These are phyloP conservation scores for Penicillium decumbens DNA, from an alignment of 2,329 filamentous ascomycete genomes.

Conservation along the genomic window DNA sequence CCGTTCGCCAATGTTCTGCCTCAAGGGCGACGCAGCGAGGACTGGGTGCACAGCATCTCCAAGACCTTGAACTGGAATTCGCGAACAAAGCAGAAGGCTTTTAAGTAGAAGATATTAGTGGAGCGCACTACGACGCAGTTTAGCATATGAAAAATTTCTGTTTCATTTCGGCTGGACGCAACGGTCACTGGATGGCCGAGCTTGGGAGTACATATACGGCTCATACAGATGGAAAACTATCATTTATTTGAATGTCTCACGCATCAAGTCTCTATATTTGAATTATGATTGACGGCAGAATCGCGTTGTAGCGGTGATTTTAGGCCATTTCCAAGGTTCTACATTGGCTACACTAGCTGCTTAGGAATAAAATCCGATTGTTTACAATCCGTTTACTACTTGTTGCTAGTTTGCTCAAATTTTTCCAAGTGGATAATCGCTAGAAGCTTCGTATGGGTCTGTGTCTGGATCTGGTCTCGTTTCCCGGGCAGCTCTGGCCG, in stretches of 20 bases:
- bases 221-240: not conserved
- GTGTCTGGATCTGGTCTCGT: constrained; percentile 10
- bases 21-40: constrained; percentile 42
- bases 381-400: constrained; percentile 8
- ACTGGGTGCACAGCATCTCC: constrained; percentile 50
- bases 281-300: not conserved
- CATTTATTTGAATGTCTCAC: not conserved
- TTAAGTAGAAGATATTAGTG: constrained; percentile 15
- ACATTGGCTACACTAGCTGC: not conserved
- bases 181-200: constrained; percentile 10
- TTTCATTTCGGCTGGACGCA: not conserved
- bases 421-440: constrained; percentile 14
- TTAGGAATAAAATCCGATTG: not conserved
- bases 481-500: constrained; percentile 32
- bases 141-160: not conserved
- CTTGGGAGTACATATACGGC: constrained; percentile 5
- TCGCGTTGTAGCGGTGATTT: not conserved
- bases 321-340: not conserved
- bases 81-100: constrained; percentile 44
- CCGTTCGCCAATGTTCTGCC: constrained; percentile 50
- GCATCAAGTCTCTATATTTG: not conserved
- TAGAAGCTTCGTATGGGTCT: constrained; percentile 28
- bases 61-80: constrained; percentile 51
- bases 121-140: not conserved
- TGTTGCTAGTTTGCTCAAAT: not conserved